phyloP scores from a whole-genome alignment of 176 grass and related monocot genomes.

The Tuctoria greenei region DNA sequence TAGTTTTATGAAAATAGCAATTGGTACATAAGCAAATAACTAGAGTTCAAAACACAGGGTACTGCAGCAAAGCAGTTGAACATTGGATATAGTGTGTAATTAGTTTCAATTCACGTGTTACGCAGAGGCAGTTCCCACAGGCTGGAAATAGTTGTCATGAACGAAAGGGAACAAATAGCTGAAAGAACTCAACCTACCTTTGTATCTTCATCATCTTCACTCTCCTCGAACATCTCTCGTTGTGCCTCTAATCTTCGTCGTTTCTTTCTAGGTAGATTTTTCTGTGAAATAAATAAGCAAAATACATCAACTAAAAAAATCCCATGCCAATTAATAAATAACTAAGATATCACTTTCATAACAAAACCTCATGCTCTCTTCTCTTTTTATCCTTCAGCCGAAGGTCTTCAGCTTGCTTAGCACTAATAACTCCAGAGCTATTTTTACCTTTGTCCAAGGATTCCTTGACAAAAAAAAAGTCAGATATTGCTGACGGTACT shows the following conservation, averaged over 20 bases:
- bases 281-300: conserved; percentile 51
- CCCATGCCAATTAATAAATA: conserved; percentile 1
- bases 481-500: conserved; percentile 17
- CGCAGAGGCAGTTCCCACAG: background rate
- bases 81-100: background rate
- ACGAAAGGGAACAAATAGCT: conserved; percentile 13
- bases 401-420: conserved; percentile 86
- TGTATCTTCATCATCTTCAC: conserved; percentile 50
- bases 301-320: conserved; percentile 30
- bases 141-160: background rate
- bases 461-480: conserved; percentile 41
- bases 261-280: conserved; percentile 88
- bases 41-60: background rate
- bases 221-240: conserved; percentile 65
- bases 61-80: background rate
- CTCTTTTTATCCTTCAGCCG: conserved; percentile 82
- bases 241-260: conserved; percentile 76
- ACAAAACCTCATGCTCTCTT: conserved; percentile 75
- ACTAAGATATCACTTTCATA: conserved; percentile 18
- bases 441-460: conserved; percentile 51
- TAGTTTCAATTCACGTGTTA: background rate
- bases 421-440: conserved; percentile 60
- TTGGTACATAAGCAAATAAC: background rate
- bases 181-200: conserved; percentile 66
- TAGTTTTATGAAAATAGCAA: background rate